Conservation (phyloP, 2,329 filamentous ascomycete species). For the Emmonsiellopsis sp. region DNA sequence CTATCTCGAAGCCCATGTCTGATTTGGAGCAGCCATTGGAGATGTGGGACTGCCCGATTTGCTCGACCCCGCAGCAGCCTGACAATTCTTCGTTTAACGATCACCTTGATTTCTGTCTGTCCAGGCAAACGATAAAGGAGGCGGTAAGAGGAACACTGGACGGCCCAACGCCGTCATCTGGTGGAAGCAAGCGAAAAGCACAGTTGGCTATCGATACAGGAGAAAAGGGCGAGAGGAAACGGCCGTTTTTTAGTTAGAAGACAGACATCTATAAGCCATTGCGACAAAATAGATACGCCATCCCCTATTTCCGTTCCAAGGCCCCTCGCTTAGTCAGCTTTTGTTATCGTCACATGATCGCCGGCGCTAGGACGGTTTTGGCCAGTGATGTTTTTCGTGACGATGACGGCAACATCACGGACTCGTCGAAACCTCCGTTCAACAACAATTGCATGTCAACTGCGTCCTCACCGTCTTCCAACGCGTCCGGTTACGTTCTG, state of each 20-base stretch:
- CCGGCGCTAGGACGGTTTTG: slow-evolving; percentile 1
- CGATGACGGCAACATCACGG: slow-evolving; percentile 1
- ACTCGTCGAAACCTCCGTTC: background rate
- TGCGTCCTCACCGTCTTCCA: background rate
- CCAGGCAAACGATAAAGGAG: slow-evolving; percentile 75
- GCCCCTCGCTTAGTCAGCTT: background rate
- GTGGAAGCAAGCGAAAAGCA: slow-evolving; percentile 25
- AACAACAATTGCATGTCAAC: background rate
- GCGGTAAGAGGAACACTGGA: slow-evolving; percentile 51
- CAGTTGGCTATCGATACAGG: slow-evolving; percentile 12
- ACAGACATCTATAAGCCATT: too few species aligned
- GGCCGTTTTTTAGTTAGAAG: slow-evolving; percentile 10
- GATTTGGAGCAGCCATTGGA: slow-evolving; percentile 4
- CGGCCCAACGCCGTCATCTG: slow-evolving; percentile 12
- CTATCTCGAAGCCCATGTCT: background rate
- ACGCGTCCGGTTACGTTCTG: slow-evolving; percentile 4
- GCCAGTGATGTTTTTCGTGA: background rate
- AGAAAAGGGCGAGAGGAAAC: slow-evolving; percentile 28
- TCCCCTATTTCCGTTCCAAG: too few species aligned
- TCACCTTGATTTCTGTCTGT: slow-evolving; percentile 88
- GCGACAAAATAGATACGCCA: too few species aligned
- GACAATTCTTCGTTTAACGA: slow-evolving; percentile 75
- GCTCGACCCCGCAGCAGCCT: slow-evolving; percentile 62
- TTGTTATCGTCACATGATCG: background rate
- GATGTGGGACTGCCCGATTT: slow-evolving; percentile 81